Conservation (phyloP, 164 flowering plant species). For the Magnolia officinalis region DNA sequence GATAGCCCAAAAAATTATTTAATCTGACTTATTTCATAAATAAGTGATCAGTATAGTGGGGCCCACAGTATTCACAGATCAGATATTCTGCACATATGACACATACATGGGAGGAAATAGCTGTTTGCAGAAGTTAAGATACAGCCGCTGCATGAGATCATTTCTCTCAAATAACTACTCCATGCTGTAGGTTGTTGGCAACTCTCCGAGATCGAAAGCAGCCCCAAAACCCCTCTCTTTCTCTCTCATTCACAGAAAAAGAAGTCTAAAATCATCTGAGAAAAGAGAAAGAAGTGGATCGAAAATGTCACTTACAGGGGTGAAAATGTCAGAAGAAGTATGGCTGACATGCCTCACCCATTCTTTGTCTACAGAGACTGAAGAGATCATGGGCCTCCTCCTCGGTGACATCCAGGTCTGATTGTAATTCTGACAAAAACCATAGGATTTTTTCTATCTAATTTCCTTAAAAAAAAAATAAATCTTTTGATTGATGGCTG, state of each 20-base stretch:
- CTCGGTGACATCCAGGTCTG: constrained; percentile 88
- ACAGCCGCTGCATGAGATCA: too few relatives aligned
- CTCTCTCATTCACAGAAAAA: background rate
- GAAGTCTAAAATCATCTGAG: background rate
- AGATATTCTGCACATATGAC: too few relatives aligned
- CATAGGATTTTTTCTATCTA: background rate
- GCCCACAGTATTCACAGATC: too few relatives aligned
- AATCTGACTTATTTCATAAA: too few relatives aligned
- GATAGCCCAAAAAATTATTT: too few relatives aligned
- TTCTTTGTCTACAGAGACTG: constrained; percentile 90
- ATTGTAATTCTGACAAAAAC: background rate
- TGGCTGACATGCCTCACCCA: constrained; percentile 92
- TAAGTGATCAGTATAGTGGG: too few relatives aligned
- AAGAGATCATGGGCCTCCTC: constrained; percentile 98
- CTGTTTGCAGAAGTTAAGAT: too few relatives aligned
- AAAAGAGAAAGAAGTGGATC: background rate
- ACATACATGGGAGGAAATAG: too few relatives aligned
- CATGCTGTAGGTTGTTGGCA: too few relatives aligned
- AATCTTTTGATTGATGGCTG: background rate
- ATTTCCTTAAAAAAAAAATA: too few relatives aligned
- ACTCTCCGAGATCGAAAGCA: background rate
- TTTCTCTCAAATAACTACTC: too few relatives aligned
- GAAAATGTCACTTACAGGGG: constrained; percentile 44
- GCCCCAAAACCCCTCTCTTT: background rate
- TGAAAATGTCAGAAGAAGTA: constrained; percentile 92